These are phyloP conservation scores for Torulaspora maleeae DNA, from an alignment of 805 yeast genomes.

Conservation along the genomic window DNA sequence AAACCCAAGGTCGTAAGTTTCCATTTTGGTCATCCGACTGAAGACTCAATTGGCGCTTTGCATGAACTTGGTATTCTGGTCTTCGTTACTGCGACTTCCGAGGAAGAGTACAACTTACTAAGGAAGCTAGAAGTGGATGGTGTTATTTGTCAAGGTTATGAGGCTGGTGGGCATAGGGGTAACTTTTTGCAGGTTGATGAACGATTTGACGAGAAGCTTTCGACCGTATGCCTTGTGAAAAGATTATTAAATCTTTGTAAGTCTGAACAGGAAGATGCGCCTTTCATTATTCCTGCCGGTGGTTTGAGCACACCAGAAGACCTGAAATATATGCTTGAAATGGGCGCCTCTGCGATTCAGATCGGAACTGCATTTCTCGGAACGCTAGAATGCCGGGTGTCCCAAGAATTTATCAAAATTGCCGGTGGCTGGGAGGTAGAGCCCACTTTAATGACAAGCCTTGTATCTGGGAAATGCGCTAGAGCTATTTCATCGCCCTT, in stretches of 20 bases:
- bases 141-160: conserved; percentile 51
- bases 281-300: conserved; percentile 48
- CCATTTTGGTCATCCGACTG: conserved; percentile 48
- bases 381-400: conserved; percentile 30
- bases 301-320: conserved; percentile 41
- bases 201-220: conserved; percentile 20
- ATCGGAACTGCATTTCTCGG: conserved; percentile 51
- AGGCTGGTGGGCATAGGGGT: conserved; percentile 66
- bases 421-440: conserved; percentile 21
- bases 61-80: conserved; percentile 40
- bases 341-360: conserved; percentile 51
- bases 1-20: conserved; percentile 48
- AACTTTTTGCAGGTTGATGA: conserved; percentile 37
- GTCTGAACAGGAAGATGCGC: conserved; percentile 2
- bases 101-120: conserved; percentile 39
- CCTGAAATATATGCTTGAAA: conserved; percentile 32
- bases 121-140: conserved; percentile 42
- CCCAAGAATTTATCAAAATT: neutral
- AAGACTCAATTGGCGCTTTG: conserved; percentile 32
- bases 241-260: neutral
- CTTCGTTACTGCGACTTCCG: conserved; percentile 45
- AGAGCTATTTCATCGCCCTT: conserved; percentile 39
- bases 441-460: conserved; percentile 29
- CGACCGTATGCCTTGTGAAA: conserved; percentile 4
- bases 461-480: conserved; percentile 40